Conservation (phyloP, 2,329 filamentous ascomycete species). For the Epichloe aotearoae region DNA sequence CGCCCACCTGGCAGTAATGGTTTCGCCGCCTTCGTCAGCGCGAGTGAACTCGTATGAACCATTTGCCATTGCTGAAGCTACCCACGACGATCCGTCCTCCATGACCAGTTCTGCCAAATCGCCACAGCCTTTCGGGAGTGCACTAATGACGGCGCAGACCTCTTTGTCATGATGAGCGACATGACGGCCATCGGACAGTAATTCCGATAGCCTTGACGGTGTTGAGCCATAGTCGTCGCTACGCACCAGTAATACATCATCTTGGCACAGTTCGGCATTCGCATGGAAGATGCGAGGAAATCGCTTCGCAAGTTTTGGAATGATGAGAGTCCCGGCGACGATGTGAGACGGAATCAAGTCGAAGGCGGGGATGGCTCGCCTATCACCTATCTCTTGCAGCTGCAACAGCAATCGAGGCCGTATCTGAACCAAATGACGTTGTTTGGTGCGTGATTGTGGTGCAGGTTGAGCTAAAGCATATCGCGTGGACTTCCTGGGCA, state of each 20-base stretch:
- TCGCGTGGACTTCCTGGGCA: conserved; percentile 42
- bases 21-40: conserved; percentile 42
- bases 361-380: conserved; percentile 52
- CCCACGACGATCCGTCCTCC: conserved; percentile 48
- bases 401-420: conserved; percentile 59
- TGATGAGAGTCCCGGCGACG: conserved; percentile 40
- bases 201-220: conserved; percentile 14
- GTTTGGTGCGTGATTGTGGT: conserved; percentile 43
- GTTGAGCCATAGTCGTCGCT: conserved; percentile 49
- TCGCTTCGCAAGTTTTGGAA: conserved; percentile 44
- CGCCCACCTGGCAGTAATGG: conserved; percentile 57
- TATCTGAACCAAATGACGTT: conserved; percentile 52
- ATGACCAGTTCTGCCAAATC: conserved; percentile 53
- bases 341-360: conserved; percentile 61
- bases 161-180: conserved; percentile 33
- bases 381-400: conserved; percentile 51
- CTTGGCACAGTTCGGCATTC: conserved; percentile 49
- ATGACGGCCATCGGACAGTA: conserved; percentile 29
- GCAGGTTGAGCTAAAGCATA: conserved; percentile 58
- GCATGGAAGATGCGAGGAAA: conserved; percentile 52
- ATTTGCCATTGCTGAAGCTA: conserved; percentile 34
- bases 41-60: conserved; percentile 55
- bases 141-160: conserved; percentile 57
- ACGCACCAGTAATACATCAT: conserved; percentile 58
- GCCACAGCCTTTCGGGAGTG: conserved; percentile 33